phyloP scores from a whole-genome alignment of 2,329 filamentous ascomycete species.

The Fusarium keratoplasticum region DNA sequence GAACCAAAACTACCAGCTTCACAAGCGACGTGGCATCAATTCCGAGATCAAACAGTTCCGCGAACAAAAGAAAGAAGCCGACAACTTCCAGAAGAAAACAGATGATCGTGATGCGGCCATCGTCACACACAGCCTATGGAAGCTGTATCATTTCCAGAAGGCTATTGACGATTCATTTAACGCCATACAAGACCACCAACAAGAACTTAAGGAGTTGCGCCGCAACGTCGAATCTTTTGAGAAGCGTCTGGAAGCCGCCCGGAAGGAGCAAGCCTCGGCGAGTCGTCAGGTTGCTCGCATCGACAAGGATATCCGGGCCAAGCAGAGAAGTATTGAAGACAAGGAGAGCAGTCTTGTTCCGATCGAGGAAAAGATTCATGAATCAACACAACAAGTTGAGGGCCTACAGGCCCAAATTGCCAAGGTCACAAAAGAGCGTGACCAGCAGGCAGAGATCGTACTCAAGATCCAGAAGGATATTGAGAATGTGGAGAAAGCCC shows the following conservation, averaged over 20 bases:
- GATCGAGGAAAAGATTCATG: constrained; percentile 89
- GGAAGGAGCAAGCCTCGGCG: constrained; percentile 83
- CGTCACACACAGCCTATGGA: constrained; percentile 95
- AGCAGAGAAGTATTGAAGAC: constrained; percentile 89
- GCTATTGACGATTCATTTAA: constrained; percentile 92
- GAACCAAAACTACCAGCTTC: constrained; percentile 88
- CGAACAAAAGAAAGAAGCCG: constrained; percentile 95
- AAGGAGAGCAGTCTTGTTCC: constrained; percentile 88
- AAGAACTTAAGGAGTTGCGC: constrained; percentile 92
- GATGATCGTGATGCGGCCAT: constrained; percentile 92
- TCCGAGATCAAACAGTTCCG: constrained; percentile 98
- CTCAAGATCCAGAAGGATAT: constrained; percentile 84
- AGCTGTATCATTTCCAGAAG: constrained; percentile 93
- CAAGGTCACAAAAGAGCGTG: constrained; percentile 80
- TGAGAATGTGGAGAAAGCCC: constrained; percentile 86
- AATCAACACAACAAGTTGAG: constrained; percentile 78
- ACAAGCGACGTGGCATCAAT: constrained; percentile 92
- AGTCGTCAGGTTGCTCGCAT: constrained; percentile 81
- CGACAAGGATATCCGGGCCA: constrained; percentile 86
- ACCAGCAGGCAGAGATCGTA: constrained; percentile 75
- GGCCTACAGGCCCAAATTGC: constrained; percentile 75
- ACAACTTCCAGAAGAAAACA: constrained; percentile 90
- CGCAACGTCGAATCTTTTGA: constrained; percentile 90
- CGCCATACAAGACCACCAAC: constrained; percentile 92
- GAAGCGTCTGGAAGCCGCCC: constrained; percentile 81